Base-by-base conservation (phyloP, 768 basidiomycete genomes). In the Collybia sp. region DNA sequence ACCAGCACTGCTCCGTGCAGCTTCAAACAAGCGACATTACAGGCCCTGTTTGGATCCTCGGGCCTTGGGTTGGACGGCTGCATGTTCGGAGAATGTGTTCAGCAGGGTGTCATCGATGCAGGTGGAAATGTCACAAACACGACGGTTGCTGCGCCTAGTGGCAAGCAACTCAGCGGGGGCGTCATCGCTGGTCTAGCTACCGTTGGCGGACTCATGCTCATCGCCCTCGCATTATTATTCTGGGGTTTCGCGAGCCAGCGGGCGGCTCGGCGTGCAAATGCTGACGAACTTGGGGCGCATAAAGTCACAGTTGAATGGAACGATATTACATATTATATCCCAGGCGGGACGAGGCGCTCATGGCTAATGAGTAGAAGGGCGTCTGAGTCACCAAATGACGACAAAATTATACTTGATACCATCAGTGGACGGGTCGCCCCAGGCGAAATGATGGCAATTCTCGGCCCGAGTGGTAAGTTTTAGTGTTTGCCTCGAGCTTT, bases 161-260 rank as follows among this genome's bases (percentile, higher is more conserved):
- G 70, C 3, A 69, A 70, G 30, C 65, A 75, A 13, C 77, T 96
- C 8, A 75, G 80, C 45, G 77, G 82, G 1, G 93, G 94, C 1
- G 93, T 96, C 17, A 90, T 96, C 47, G 93, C 88, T 31, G 94
- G 94, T 11, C 65, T 97, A 20, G 91, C 85, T 0, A 88, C 93
- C 18, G 83, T 96, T 8, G 88, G 92, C 5, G 74, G 65, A 0
- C 58, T 96, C 37, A 44, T 88, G 13, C 62, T 76, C 1, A 52
- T 81, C 1, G 78, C 83, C 0, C 62, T 93, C 2, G 61, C 67
- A 0, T 63, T 83, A n/a, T 57, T 96, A 6, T 48, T 73, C 2
- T 68, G 83, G 55, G 93, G 91, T 0, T 75, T 77, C 54, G 45
- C 77, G 39, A 60, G 62, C 13, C 89, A 89, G 58, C 69, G 78